Base-by-base conservation (phyloP, 2,329 filamentous ascomycete species). In the Claviceps sorghi region DNA sequence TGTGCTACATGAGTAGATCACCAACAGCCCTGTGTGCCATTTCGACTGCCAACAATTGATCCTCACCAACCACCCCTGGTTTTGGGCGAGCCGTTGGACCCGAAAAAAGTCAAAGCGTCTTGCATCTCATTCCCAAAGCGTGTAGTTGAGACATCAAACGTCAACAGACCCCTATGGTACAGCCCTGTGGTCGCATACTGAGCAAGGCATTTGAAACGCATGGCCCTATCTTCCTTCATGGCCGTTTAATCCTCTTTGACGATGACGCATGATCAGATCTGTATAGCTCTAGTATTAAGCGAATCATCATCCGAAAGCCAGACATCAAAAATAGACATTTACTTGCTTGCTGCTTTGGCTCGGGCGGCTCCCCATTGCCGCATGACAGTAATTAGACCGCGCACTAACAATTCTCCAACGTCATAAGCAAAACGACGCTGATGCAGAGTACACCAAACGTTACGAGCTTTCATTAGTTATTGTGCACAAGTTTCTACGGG, bases 31-130 rank as follows among this genome's bases (percentile, higher is more conserved):
- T 49, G 41, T 51, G 41, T 51, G 46, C 22, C 22, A 30, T 13
- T 19, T 44, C 34, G 45, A 50, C 56, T 50, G 55, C 57, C 57
- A 55, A 53, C 34, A 48, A 43, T 43, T 53, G 57, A 52, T 53
- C 53, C 53, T 45, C 32, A 46, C 54, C 49, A 46, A 42, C 44
- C 44, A 34, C 52, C 50, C 52, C 52, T 45, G 52, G 54, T 58
- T 55, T 57, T 45, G 52, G 13, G 43, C 29, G 40, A 54, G 51
- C 53, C 51, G 53, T 45, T 48, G 43, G 53, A 42, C 40, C 49
- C 45, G 17, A 45, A 53, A 26, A 47, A 6, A 21, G 40, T 55
- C 53, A 51, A 53, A 48, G 53, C 53, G 48, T 45, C 43, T 40
- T 51, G 30, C 41, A 34, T 46, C 29, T 49, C 44, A 36, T 38